Evolutionary conservation across 2,329 filamentous ascomycete species (phyloP).

Genomic region (Nemania sp.): DNA sequence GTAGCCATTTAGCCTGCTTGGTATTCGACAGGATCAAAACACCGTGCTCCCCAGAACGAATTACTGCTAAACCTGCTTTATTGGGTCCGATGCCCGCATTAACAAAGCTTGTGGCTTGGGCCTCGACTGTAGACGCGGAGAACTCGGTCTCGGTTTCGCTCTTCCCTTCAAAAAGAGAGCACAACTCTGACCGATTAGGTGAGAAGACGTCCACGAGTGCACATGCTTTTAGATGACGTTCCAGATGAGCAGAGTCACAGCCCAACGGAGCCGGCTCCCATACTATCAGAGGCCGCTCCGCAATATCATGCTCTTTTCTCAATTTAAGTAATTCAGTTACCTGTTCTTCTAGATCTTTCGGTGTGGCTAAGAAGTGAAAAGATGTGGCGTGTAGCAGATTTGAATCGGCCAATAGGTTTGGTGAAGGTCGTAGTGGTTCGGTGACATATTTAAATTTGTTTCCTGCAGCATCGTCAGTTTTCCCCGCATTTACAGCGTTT

Average conservation of each 20-base stretch:
- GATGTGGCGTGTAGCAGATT: constrained; percentile 11
- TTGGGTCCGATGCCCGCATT: constrained; percentile 14
- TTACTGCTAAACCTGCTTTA: constrained; percentile 3
- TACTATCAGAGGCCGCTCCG: constrained; percentile 19
- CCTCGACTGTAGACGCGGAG: constrained; percentile 10
- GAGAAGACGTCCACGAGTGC: constrained; percentile 30
- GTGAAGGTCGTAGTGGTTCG: constrained; percentile 19
- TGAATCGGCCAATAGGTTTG: constrained; percentile 7
- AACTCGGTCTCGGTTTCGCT: constrained; percentile 14
- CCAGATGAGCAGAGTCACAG: constrained; percentile 9
- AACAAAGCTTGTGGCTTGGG: constrained; percentile 17
- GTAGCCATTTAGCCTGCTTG: constrained; percentile 19
- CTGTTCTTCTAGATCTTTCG: constrained; percentile 18
- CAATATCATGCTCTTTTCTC: constrained; percentile 23
- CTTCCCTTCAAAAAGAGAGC: constrained; percentile 22
- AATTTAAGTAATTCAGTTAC: constrained; percentile 24
- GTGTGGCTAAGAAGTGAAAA: constrained; percentile 31
- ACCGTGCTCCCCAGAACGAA: constrained; percentile 33
- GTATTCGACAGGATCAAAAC: constrained; percentile 7
- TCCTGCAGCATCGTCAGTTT: constrained; percentile 13
- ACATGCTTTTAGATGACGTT: constrained; percentile 11
- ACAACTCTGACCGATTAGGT: constrained; percentile 28
- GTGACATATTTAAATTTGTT: constrained; percentile 29
- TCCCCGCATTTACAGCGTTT: too few relatives aligned
- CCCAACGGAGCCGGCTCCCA: constrained; percentile 34